Base-by-base conservation (phyloP, 2,329 filamentous ascomycete genomes). In the Pseudocercospora cruenta region DNA sequence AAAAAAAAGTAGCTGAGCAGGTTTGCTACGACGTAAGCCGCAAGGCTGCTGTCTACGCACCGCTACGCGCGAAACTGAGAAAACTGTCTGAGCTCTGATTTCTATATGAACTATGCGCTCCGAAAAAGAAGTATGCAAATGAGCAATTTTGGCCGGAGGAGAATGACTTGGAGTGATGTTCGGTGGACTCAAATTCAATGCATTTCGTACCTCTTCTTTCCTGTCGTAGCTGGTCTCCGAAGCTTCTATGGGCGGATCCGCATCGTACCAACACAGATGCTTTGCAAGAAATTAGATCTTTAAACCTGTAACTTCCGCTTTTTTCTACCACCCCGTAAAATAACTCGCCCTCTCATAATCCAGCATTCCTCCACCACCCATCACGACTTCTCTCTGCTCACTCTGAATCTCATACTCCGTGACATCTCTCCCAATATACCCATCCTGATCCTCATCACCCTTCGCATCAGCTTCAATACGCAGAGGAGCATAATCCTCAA, bases 321-420 rank as follows among this genome's bases (percentile, higher is more conserved):
- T 5, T 33, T 10, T 49, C 24, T n/a, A 73, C 71, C 71, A 73
- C 1, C 71, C 71, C 14, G 64, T 67, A 45, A 69, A 71, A 4
- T 45, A 31, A 26, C 57, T 31, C n/a, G n/a, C 63, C 3, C 65
- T 31, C 39, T 66, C 63, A 60, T 71, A 71, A 21, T 66, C 64
- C 55, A 58, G 21, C 9, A 69, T 33, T 7, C 21, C 9, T 6
- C 71, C 67, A 1, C 62, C 69, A 31, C 64, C 62, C 24, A 55
- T 55, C n/a, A 70, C 60, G 2, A 66, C 54, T 47, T 72, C 67
- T 45, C 68, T 26, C 26, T 59, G 33, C 49, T 69, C 67, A 45
- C 14, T 19, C 57, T 62, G 58, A 22, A 65, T 49, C 45, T 62
- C 63, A 39, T 71, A 66, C n/a, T 59, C 59, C 31, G 6, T 24